Conservation (phyloP, 1,284 basidiomycete genomes). For the Tilletiaria anomala region DNA sequence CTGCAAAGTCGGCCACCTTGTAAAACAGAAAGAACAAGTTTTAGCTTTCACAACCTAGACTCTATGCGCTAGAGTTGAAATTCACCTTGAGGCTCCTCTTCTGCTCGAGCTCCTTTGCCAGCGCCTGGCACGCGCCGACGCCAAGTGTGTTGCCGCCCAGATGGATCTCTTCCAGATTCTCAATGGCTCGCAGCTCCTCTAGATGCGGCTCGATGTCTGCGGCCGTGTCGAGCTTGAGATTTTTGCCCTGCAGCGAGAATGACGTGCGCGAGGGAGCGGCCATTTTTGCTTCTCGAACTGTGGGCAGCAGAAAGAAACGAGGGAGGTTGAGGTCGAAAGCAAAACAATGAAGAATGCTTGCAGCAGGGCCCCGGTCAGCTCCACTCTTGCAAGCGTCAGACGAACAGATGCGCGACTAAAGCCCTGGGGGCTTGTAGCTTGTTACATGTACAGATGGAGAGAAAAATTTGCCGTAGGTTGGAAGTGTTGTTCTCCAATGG, state of each 20-base stretch:
- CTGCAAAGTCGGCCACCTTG: conserved; percentile 81
- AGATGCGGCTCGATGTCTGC: conserved; percentile 63
- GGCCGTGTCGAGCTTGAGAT: conserved; percentile 66
- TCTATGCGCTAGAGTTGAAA: neutral
- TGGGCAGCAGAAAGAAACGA: no score
- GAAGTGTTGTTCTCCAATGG: no score
- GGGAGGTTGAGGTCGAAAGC: no score
- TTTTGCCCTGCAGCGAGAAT: conserved; percentile 46
- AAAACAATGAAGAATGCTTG: no score
- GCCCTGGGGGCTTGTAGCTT: no score
- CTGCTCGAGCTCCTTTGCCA: conserved; percentile 64
- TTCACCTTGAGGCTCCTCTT: conserved; percentile 59
- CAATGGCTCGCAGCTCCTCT: conserved; percentile 48
- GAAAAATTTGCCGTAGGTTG: no score
- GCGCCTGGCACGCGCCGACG: conserved; percentile 70
- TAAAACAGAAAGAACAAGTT: neutral
- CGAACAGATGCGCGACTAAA: no score
- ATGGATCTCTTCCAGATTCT: conserved; percentile 65
- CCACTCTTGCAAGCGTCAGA: no score
- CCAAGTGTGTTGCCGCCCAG: conserved; percentile 94
- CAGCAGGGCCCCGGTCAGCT: no score
- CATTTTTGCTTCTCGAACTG: neutral
- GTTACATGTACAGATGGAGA: no score
- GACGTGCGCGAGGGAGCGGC: neutral
- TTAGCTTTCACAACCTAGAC: neutral